Evolutionary conservation across 768 basidiomycete species (phyloP).

Genomic region (Mycena sanguinolenta): DNA sequence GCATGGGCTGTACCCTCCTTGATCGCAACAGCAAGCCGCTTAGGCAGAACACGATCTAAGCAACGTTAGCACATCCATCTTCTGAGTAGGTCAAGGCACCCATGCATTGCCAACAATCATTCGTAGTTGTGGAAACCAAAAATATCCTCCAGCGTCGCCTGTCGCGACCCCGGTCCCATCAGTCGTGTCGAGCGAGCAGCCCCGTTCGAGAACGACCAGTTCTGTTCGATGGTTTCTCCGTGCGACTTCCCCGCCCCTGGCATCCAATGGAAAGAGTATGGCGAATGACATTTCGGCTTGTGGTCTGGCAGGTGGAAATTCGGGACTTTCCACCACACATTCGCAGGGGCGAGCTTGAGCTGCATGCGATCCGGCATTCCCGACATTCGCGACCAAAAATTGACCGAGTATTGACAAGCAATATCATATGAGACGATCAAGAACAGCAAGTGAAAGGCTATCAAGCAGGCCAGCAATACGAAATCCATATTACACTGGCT

Average conservation of each 20-base stretch:
- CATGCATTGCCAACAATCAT: background rate
- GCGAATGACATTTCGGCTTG: no score
- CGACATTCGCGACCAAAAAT: no score
- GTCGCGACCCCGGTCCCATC: background rate
- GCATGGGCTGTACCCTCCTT: background rate
- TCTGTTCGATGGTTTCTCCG: conserved; percentile 20
- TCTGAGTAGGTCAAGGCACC: background rate
- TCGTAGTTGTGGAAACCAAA: background rate
- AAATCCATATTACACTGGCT: no score
- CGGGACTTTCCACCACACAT: no score
- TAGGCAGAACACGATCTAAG: background rate
- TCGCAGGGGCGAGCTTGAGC: no score
- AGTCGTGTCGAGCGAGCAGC: background rate
- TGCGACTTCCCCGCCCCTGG: no score
- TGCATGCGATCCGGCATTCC: no score
- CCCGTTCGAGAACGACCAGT: conserved; percentile 13
- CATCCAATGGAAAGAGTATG: background rate
- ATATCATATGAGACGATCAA: no score
- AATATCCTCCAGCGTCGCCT: background rate
- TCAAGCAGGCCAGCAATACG: no score
- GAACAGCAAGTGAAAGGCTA: no score
- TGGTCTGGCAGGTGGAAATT: no score
- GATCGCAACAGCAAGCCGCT: background rate
- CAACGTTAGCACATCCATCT: background rate
- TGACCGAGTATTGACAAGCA: no score